phyloP scores from a whole-genome alignment of 2,329 filamentous ascomycete species.

The Mariannaea elegans region DNA sequence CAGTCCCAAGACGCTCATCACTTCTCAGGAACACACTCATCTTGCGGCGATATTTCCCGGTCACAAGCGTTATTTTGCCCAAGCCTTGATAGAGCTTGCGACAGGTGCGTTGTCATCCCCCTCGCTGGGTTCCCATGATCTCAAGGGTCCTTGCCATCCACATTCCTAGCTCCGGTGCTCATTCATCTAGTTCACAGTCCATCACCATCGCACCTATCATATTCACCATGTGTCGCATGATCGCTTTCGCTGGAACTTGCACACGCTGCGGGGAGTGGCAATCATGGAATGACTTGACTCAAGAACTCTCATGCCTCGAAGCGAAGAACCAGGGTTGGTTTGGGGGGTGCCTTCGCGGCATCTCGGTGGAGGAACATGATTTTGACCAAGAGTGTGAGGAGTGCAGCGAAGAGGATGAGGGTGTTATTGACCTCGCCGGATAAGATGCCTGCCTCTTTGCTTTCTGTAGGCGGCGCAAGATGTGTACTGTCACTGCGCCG shows the following conservation, averaged over 20 bases:
- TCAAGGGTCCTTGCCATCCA: background rate
- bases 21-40: background rate
- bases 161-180: background rate
- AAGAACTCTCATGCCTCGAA: conserved; percentile 58
- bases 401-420: conserved; percentile 54
- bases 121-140: background rate
- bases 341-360: conserved; percentile 53
- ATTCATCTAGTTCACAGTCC: background rate
- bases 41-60: background rate
- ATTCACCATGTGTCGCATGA: conserved; percentile 55
- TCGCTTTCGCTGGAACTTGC: conserved; percentile 55
- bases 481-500: too few relatives aligned
- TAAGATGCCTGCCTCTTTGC: too few relatives aligned
- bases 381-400: conserved; percentile 59
- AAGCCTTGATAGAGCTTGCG: background rate
- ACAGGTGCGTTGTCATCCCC: conserved; percentile 10
- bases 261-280: conserved; percentile 51
- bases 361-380: conserved; percentile 52
- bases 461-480: too few relatives aligned
- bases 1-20: too few relatives aligned
- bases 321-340: conserved; percentile 59
- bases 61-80: too few relatives aligned
- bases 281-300: conserved; percentile 55
- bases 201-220: conserved; percentile 3
- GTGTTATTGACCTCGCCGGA: conserved; percentile 52